These are phyloP conservation scores for Vinca minor DNA, from an alignment of 257 asterid genomes.

Conservation along the genomic window DNA sequence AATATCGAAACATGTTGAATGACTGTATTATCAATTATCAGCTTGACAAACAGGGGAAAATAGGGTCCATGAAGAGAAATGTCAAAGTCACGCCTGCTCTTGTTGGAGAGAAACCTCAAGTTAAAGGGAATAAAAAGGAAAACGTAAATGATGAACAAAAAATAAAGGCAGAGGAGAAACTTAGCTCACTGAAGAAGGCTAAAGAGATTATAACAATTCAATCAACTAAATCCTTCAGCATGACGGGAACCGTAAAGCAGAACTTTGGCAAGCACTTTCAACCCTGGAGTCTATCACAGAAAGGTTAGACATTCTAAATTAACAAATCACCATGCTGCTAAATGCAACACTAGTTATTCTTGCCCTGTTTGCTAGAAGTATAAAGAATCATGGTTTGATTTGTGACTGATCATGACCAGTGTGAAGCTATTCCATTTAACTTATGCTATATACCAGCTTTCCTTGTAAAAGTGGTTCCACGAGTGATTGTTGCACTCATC, in stretches of 20 bases:
- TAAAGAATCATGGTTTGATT: background rate
- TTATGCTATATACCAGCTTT: background rate
- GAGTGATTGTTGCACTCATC: background rate
- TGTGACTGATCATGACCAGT: background rate
- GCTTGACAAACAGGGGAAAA: conserved; percentile 35
- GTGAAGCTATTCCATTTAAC: background rate
- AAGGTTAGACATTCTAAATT: conserved; percentile 30
- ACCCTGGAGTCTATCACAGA: conserved; percentile 20
- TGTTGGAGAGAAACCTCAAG: conserved; percentile 25
- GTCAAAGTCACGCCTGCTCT: conserved; percentile 38
- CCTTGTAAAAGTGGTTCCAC: too few species aligned
- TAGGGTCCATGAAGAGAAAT: conserved; percentile 30
- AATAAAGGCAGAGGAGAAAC: conserved; percentile 28
- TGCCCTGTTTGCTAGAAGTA: background rate
- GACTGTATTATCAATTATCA: conserved; percentile 16
- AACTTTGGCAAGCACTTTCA: conserved; percentile 18
- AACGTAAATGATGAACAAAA: conserved; percentile 18
- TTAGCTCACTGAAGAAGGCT: conserved; percentile 17
- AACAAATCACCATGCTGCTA: conserved; percentile 1
- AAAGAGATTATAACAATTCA: conserved; percentile 14
- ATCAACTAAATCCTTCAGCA: conserved; percentile 21
- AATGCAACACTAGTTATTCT: background rate
- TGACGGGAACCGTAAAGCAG: conserved; percentile 13
- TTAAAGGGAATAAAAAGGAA: conserved; percentile 27
- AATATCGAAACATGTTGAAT: conserved; percentile 10